Percentiles rank a stretch among this genome's conserved stretches.
Evolutionary conservation across 78 protist genomes (phyloP).

Genomic region (Cyanophora paradoxa): DNA sequence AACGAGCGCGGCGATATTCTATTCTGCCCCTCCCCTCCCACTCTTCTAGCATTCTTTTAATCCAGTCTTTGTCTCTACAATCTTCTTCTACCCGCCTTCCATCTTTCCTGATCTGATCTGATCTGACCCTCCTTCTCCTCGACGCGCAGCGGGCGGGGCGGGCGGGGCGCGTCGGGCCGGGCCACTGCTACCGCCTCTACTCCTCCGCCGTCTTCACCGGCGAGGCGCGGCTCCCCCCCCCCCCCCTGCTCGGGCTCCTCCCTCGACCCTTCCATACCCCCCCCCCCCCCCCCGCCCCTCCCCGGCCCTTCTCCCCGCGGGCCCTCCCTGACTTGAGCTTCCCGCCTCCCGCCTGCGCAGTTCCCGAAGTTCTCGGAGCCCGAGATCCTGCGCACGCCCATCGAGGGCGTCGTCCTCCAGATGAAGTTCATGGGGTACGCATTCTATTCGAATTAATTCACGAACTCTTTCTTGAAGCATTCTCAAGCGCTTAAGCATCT

Average conservation of each 20-base stretch:
- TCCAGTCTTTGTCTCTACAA: too few species aligned
- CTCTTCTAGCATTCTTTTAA: too few species aligned
- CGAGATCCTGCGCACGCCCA: conserved; percentile 74
- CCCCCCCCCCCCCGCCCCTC: too few species aligned
- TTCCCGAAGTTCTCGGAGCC: conserved; percentile 49
- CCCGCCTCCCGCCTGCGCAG: too few species aligned
- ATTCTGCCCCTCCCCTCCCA: background rate
- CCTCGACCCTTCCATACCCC: too few species aligned
- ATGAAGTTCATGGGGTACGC: conserved; percentile 39
- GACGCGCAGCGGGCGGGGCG: conserved; percentile 49
- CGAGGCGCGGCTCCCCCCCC: too few species aligned
- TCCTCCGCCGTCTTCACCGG: conserved; percentile 67
- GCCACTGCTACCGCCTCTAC: conserved; percentile 85
- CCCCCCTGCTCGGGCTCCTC: too few species aligned
- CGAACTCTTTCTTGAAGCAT: too few species aligned
- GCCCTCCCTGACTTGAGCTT: conserved; percentile 23
- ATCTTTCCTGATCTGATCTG: background rate
- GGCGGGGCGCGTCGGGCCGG: conserved; percentile 71
- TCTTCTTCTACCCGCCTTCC: background rate
- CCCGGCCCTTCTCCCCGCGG: conserved; percentile 44
- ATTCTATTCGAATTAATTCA: too few species aligned
- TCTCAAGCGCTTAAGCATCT: too few species aligned
- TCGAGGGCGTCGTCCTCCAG: conserved; percentile 45
- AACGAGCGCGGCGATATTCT: background rate
- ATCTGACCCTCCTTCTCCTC: too few species aligned